Conservation (phyloP, 2,329 filamentous ascomycete species). For the Colletotrichum sp. region DNA sequence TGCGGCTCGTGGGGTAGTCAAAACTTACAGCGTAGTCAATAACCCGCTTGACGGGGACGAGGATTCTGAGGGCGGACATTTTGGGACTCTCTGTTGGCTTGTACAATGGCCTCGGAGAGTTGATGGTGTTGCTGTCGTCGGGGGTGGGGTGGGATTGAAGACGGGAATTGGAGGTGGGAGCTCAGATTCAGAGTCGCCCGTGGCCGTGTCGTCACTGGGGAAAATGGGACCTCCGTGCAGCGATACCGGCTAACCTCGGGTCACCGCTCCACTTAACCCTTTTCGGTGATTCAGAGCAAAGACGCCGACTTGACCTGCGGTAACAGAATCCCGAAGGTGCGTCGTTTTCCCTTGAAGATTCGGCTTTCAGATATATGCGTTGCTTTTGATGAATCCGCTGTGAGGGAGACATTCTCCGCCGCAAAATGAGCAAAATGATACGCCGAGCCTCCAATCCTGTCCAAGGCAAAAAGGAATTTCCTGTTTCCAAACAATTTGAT, state of each 20-base stretch:
- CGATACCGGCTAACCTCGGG: conserved; percentile 51
- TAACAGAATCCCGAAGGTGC: background rate
- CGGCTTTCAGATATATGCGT: background rate
- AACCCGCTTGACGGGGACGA: conserved; percentile 83
- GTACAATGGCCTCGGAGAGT: conserved; percentile 8
- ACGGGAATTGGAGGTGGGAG: conserved; percentile 12
- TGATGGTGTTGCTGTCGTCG: conserved; percentile 4
- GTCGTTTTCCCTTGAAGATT: background rate
- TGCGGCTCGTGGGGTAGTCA: background rate
- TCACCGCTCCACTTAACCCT: conserved; percentile 19
- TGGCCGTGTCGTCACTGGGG: conserved; percentile 19
- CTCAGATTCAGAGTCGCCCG: conserved; percentile 3
- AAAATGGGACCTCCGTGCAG: conserved; percentile 26
- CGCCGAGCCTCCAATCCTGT: background rate
- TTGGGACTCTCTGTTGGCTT: background rate
- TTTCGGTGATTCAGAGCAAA: conserved; percentile 11
- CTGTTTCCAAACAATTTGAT: background rate
- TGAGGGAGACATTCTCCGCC: background rate
- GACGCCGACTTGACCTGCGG: background rate
- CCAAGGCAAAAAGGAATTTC: background rate
- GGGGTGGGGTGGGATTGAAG: conserved; percentile 21
- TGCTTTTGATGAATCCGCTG: background rate
- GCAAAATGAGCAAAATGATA: background rate
- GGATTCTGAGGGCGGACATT: conserved; percentile 50
- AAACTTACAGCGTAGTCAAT: conserved; percentile 81